These are phyloP conservation scores for Conoideocrella luteorostrata DNA, from an alignment of 2,329 filamentous ascomycete species.

Conservation along the genomic window DNA sequence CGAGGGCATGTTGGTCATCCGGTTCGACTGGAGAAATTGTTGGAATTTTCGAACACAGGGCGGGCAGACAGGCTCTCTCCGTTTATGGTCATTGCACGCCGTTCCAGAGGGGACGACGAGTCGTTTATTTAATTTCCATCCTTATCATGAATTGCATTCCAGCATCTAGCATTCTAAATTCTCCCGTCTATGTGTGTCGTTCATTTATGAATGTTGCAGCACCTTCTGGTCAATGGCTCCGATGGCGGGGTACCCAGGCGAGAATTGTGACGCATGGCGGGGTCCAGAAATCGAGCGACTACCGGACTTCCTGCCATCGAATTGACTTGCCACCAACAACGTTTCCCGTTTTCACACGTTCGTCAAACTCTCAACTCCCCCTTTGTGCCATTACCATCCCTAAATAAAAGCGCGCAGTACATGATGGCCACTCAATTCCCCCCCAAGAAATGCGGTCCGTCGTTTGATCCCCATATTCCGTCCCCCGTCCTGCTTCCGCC, in stretches of 20 bases:
- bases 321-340: not conserved
- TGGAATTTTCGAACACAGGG: too few species aligned
- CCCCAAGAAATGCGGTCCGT: conserved; percentile 53
- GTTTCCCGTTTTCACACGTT: too few species aligned
- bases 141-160: not conserved
- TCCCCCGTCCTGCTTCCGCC: not conserved
- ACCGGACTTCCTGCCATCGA: conserved; percentile 10
- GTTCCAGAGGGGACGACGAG: too few species aligned
- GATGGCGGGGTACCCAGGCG: conserved; percentile 24
- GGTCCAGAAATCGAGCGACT: conserved; percentile 16
- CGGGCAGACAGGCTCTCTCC: too few species aligned
- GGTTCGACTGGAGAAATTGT: too few species aligned
- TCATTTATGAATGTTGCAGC: not conserved
- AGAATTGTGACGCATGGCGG: conserved; percentile 19
- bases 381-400: not conserved
- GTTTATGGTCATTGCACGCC: too few species aligned
- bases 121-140: too few species aligned
- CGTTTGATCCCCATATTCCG: too few species aligned
- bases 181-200: too few species aligned
- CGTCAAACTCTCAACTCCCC: not conserved
- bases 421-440: conserved; percentile 39
- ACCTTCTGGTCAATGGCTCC: conserved; percentile 17
- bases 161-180: too few species aligned
- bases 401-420: not conserved
- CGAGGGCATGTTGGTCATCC: too few species aligned